phyloP scores from a whole-genome alignment of 495 filamentous ascomycete species.

The Talaromyces wortmannii region DNA sequence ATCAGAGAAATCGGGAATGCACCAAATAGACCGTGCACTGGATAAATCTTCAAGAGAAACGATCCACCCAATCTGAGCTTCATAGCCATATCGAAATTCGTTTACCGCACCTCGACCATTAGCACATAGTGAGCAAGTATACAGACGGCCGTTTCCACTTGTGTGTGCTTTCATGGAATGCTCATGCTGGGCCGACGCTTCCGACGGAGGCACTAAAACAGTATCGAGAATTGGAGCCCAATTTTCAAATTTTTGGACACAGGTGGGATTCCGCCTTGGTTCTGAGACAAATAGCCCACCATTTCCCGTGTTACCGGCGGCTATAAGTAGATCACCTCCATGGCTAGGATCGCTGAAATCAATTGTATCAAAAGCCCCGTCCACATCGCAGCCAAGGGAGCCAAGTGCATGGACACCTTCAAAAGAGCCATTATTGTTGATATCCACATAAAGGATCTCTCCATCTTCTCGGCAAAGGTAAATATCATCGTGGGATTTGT shows the following conservation, averaged over 20 bases:
- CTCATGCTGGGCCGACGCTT: background rate
- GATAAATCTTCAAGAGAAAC: slow-evolving; percentile 36
- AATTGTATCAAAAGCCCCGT: slow-evolving; percentile 38
- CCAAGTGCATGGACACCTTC: slow-evolving; percentile 29
- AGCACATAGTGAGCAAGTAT: slow-evolving; percentile 32
- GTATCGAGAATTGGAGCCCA: slow-evolving; percentile 81
- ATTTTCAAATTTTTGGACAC: slow-evolving; percentile 60
- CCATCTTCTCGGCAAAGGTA: slow-evolving; percentile 80
- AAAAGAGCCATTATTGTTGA: slow-evolving; percentile 38
- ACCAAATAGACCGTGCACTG: slow-evolving; percentile 37
- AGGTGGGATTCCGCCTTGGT: slow-evolving; percentile 39
- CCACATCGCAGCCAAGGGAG: slow-evolving; percentile 35
- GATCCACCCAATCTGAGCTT: slow-evolving; percentile 55
- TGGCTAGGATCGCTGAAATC: slow-evolving; percentile 36
- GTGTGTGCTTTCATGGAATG: background rate
- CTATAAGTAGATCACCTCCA: slow-evolving; percentile 68
- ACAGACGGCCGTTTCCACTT: slow-evolving; percentile 21
- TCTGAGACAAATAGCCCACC: slow-evolving; percentile 71
- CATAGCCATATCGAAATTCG: slow-evolving; percentile 65
- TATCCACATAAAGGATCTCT: slow-evolving; percentile 59
- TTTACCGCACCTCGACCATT: slow-evolving; percentile 52
- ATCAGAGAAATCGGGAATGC: slow-evolving; percentile 37
- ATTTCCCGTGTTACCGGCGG: slow-evolving; percentile 73
- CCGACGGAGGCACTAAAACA: slow-evolving; percentile 34
- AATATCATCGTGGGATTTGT: slow-evolving; percentile 58